These are phyloP conservation scores for Hydnum rufescens DNA, from an alignment of 768 basidiomycete genomes.

Conservation along the genomic window DNA sequence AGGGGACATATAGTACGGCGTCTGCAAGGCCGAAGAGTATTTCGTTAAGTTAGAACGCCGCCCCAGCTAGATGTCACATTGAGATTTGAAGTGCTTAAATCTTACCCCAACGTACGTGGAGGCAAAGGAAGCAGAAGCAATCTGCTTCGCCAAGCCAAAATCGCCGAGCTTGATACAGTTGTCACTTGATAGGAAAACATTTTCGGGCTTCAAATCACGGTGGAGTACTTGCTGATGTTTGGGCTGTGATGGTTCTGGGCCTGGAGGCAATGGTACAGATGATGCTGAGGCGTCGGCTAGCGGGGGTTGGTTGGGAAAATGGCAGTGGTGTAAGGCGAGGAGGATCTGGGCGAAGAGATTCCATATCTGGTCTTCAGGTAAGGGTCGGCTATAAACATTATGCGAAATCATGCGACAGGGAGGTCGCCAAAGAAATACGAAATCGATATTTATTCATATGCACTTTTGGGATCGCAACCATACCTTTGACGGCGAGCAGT, in stretches of 20 bases:
- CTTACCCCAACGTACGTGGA: conserved; percentile 82
- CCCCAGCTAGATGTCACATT: neutral
- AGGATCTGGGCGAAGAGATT: conserved; percentile 87
- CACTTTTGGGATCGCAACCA: neutral
- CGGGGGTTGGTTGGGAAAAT: conserved; percentile 45
- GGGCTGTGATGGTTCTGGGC: neutral
- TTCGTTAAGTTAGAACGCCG: neutral
- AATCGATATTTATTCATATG: too few relatives aligned
- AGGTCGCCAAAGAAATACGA: too few relatives aligned
- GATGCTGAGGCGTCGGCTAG: neutral
- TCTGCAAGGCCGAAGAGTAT: conserved; percentile 28
- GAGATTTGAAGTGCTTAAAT: neutral
- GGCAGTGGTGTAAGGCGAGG: conserved; percentile 79
- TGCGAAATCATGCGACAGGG: conserved; percentile 28
- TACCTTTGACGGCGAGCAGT: conserved; percentile 17
- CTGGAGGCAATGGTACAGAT: neutral
- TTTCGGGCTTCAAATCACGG: conserved; percentile 93
- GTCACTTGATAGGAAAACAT: conserved; percentile 78
- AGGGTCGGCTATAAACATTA: conserved; percentile 31
- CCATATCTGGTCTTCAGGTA: conserved; percentile 91
- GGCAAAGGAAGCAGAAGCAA: conserved; percentile 73
- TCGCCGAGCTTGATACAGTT: conserved; percentile 91
- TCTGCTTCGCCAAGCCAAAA: conserved; percentile 87
- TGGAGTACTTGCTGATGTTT: conserved; percentile 48
- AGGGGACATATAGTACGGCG: conserved; percentile 99